Evolutionary conservation across 1,284 basidiomycete species (phyloP).

Genomic region (Ustilago hordei): DNA sequence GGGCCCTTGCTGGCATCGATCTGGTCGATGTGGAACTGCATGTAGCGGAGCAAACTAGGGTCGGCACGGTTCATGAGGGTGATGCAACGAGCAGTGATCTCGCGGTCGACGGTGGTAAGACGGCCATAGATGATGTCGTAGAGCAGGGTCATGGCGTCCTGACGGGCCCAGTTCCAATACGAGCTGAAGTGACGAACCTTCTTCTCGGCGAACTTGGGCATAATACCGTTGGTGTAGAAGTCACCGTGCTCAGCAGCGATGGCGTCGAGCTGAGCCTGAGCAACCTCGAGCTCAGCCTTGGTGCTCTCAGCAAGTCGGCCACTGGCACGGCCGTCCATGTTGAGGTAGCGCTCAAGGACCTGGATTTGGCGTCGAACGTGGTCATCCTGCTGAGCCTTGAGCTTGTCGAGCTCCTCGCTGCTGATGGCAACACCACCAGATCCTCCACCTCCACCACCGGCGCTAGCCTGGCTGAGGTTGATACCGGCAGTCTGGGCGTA

Average conservation of each 20-base stretch:
- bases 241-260: conserved; percentile 92
- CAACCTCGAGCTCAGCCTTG: conserved; percentile 78
- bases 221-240: conserved; percentile 90
- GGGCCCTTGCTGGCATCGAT: conserved; percentile 82
- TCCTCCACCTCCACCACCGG: conserved; percentile 75
- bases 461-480: conserved; percentile 74
- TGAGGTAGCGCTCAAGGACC: conserved; percentile 94
- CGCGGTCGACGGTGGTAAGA: conserved; percentile 85
- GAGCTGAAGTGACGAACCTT: conserved; percentile 98
- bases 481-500: conserved; percentile 91
- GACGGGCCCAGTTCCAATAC: conserved; percentile 98
- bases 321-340: conserved; percentile 89
- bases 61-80: conserved; percentile 97
- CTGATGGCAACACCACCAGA: conserved; percentile 79
- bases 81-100: conserved; percentile 79
- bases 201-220: conserved; percentile 90
- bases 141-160: conserved; percentile 93
- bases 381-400: conserved; percentile 90
- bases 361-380: conserved; percentile 94
- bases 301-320: conserved; percentile 88
- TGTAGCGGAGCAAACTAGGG: conserved; percentile 75
- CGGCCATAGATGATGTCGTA: conserved; percentile 81
- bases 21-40: conserved; percentile 93
- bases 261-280: conserved; percentile 88
- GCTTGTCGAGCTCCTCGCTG: conserved; percentile 97